Percentiles rank a stretch among this genome's conserved stretches.
Conservation (phyloP, 768 basidiomycete species). For the Russula sp. region DNA sequence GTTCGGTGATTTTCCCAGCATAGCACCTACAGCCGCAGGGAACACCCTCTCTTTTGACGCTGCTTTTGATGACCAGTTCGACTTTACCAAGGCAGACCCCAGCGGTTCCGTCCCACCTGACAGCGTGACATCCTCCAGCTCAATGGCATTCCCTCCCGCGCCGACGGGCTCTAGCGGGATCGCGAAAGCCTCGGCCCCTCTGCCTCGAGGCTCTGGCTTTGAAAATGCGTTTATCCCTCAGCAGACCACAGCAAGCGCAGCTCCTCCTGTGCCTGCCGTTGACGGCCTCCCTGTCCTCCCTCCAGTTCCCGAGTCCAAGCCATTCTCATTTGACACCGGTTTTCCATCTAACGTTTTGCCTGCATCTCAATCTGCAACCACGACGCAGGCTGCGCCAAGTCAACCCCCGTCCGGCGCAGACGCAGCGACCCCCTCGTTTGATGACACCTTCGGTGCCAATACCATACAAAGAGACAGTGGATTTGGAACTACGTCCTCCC, state of each 20-base stretch:
- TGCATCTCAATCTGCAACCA: constrained; percentile 1
- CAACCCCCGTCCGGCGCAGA: constrained; percentile 5
- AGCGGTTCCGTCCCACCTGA: background rate
- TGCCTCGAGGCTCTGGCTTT: constrained; percentile 26
- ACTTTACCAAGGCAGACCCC: constrained; percentile 39
- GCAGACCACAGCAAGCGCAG: constrained; percentile 4
- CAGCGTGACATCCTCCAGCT: background rate
- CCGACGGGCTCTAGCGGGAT: background rate
- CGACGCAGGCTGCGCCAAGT: constrained; percentile 10
- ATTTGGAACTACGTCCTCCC: constrained; percentile 32
- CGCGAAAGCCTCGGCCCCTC: background rate
- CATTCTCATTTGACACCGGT: constrained; percentile 13
- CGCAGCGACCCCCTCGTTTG: constrained; percentile 33
- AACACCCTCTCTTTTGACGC: constrained; percentile 56
- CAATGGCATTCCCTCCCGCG: constrained; percentile 15
- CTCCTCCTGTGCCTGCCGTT: constrained; percentile 5
- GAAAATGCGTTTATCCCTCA: constrained; percentile 30
- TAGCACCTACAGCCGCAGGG: constrained; percentile 29
- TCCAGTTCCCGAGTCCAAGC: constrained; percentile 11
- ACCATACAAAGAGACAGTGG: constrained; percentile 27
- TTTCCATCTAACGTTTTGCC: background rate
- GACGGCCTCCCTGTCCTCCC: constrained; percentile 14
- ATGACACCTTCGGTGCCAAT: constrained; percentile 38
- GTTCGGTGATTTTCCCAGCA: constrained; percentile 46
- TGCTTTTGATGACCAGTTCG: constrained; percentile 59